Percentiles rank a stretch among this genome's conserved stretches.
Conservation (phyloP, 768 basidiomycete genomes). For the Peribolospora baueri region DNA sequence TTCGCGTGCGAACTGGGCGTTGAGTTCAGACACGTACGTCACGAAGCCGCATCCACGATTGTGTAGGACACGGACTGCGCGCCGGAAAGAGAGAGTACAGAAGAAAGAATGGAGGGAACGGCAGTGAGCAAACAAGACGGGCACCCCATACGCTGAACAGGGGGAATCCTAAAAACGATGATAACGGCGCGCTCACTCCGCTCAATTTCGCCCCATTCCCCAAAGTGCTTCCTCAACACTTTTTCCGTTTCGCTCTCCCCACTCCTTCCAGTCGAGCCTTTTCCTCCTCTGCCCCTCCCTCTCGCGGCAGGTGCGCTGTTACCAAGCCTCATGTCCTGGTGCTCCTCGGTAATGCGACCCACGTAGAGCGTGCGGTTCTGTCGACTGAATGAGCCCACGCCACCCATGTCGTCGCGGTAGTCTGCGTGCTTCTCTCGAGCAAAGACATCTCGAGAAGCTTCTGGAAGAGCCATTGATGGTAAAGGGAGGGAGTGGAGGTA, state of each 20-base stretch:
- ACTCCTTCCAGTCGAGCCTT: conserved; percentile 1
- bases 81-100: background rate
- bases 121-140: conserved; percentile 9
- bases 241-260: conserved; percentile 69
- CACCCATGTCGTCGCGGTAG: conserved; percentile 98
- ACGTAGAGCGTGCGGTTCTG: conserved; percentile 88
- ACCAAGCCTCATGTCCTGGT: conserved; percentile 29
- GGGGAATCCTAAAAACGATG: background rate
- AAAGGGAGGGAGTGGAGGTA: conserved; percentile 77
- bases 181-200: conserved; percentile 35
- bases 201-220: conserved; percentile 85
- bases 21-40: conserved; percentile 62
- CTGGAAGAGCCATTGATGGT: conserved; percentile 36
- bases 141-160: background rate
- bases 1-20: conserved; percentile 91
- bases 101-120: conserved; percentile 5
- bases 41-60: conserved; percentile 93
- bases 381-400: conserved; percentile 84
- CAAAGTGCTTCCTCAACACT: conserved; percentile 71
- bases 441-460: conserved; percentile 88
- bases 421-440: conserved; percentile 89
- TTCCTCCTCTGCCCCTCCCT: too few species aligned
- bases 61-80: conserved; percentile 60
- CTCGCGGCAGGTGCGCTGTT: too few species aligned
- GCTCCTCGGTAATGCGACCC: conserved; percentile 61